Conservation (phyloP, 2,329 filamentous ascomycete species). For the Colletotrichum graminicola region DNA sequence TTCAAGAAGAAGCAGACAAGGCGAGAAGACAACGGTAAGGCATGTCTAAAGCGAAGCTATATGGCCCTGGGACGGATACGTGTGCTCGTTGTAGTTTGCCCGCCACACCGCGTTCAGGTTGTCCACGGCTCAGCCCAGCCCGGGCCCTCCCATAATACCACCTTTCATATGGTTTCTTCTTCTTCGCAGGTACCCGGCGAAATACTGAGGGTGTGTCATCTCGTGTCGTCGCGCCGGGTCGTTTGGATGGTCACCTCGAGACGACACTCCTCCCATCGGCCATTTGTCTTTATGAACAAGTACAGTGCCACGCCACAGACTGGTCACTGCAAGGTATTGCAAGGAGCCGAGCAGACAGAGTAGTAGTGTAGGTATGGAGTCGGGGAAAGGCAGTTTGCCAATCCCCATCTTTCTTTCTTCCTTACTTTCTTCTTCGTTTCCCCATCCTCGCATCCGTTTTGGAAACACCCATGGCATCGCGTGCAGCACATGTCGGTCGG, state of each 20-base stretch:
- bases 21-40: neutral
- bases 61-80: conserved; percentile 1
- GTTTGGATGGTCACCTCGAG: conserved; percentile 8
- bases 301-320: neutral
- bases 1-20: conserved; percentile 1
- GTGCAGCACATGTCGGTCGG: conserved; percentile 18
- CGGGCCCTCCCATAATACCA: conserved; percentile 18
- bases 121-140: conserved; percentile 28
- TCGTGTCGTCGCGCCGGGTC: conserved; percentile 15
- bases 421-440: conserved; percentile 9
- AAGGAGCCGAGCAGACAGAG: neutral
- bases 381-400: neutral
- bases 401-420: conserved; percentile 1
- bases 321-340: neutral
- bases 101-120: conserved; percentile 19
- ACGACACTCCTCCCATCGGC: neutral
- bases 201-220: conserved; percentile 21
- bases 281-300: neutral
- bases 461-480: conserved; percentile 25
- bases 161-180: conserved; percentile 23
- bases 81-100: conserved; percentile 9
- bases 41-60: neutral
- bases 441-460: conserved; percentile 7
- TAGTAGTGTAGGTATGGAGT: neutral
- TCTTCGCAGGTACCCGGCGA: conserved; percentile 29